Base-by-base conservation (phyloP, 306 rosid genomes). In the Malus asiatica region DNA sequence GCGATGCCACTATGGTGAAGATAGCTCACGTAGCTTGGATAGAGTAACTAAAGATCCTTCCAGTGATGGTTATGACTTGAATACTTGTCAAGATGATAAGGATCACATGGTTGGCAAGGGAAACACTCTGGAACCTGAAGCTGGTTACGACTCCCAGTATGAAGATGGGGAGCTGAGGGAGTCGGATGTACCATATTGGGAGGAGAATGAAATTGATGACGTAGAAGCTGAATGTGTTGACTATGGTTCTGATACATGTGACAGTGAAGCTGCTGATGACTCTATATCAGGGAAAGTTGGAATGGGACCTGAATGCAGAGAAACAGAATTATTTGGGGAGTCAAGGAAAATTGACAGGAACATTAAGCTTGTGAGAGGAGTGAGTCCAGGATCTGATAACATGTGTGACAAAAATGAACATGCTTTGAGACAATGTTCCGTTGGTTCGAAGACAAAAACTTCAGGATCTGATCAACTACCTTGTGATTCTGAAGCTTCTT, bases 151-250 rank as follows among this genome's bases (percentile, higher is more conserved):
- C 48, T 83, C 86, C 64, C 86, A 83, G 35, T 83, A 79, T 60
- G 86, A 79, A 72, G 86, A 83, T 60, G 86, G 86, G 33, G 86
- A 83, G 83, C 72, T 83, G 74, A 74, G 86, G 70, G 86, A 83
- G 15, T 65, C 80, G 2, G 76, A 83, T 75, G 75, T 42, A 20
- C 86, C 74, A 18, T 48, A 66, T 61, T 75, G 83, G 83, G 80
- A 75, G 74, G 75, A 66, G 51, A 82, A 76, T 66, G 81, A 72
- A 44, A 42, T 48, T 61, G 80, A 64, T 1, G 68, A 38, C 20
- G 35, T 11, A 45, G 84, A 83, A 67, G 63, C 73, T 42, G 83
- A 83, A 64, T 80, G 66, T 65, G 83, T 83, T 68, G 83, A 83
- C 74, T 79, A 79, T 51, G 79, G 76, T 13, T 79, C 83, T 66